Evolutionary conservation across 192 early-diverging fungal genomes (phyloP).

Genomic region (Entomortierella lignicola): DNA sequence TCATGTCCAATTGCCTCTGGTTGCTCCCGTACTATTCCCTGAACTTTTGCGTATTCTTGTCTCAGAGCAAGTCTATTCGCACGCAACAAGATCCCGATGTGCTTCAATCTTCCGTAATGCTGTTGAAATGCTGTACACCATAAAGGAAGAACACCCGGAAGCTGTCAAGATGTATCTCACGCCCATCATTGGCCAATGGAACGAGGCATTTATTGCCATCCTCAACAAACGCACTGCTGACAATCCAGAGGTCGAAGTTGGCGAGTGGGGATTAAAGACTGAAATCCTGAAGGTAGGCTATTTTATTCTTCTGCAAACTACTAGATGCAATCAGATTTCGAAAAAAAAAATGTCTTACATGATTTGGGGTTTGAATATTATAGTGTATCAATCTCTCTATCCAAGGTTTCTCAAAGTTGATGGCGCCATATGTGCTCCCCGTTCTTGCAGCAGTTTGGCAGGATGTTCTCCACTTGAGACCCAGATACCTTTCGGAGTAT

Average conservation of each 20-base stretch:
- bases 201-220: constrained; percentile 71
- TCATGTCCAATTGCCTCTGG: constrained; percentile 84
- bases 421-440: constrained; percentile 58
- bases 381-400: constrained; percentile 72
- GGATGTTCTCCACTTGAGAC: constrained; percentile 69
- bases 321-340: too few relatives aligned
- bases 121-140: constrained; percentile 84
- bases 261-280: constrained; percentile 74
- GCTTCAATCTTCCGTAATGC: constrained; percentile 87
- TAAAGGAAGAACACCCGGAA: constrained; percentile 81
- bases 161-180: constrained; percentile 75
- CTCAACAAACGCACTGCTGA: constrained; percentile 67
- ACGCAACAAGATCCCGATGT: constrained; percentile 77
- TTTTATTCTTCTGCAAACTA: background rate
- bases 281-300: constrained; percentile 74
- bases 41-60: constrained; percentile 85
- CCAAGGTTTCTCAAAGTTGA: constrained; percentile 72
- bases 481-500: constrained; percentile 60
- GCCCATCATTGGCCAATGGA: constrained; percentile 86
- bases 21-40: constrained; percentile 85
- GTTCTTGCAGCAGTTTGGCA: constrained; percentile 78
- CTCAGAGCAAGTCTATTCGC: constrained; percentile 67
- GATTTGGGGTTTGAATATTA: background rate
- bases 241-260: constrained; percentile 60
- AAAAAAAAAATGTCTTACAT: too few relatives aligned